Evolutionary conservation across 352 stramenopile species (phyloP).

Genomic region (Aphanomyces stellatus): DNA sequence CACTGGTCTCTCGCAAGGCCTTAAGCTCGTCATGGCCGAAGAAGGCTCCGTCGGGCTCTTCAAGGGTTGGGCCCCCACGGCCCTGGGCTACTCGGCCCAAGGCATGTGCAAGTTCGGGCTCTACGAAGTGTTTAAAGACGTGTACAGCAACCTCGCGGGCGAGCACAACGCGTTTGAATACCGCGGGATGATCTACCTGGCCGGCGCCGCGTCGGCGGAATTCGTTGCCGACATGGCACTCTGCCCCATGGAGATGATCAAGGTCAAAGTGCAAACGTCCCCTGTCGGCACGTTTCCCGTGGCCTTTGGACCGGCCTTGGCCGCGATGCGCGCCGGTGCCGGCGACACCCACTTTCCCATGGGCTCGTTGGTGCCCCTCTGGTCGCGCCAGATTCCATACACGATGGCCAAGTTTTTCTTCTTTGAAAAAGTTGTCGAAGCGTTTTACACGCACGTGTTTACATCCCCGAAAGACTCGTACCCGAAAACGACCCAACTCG

Average conservation of each 20-base stretch:
- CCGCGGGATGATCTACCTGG: constrained; percentile 33
- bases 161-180: constrained; percentile 39
- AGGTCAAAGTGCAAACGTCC: constrained; percentile 39
- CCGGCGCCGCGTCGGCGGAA: constrained; percentile 44
- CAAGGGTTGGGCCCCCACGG: constrained; percentile 85
- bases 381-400: constrained; percentile 64
- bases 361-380: constrained; percentile 30
- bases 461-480: constrained; percentile 38
- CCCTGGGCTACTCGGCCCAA: constrained; percentile 29
- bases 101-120: constrained; percentile 41
- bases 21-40: constrained; percentile 70
- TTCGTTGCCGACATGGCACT: constrained; percentile 55
- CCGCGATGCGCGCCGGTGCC: constrained; percentile 28
- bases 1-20: constrained; percentile 24
- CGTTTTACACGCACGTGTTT: constrained; percentile 49
- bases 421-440: constrained; percentile 58
- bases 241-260: constrained; percentile 50
- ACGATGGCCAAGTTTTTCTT: constrained; percentile 91
- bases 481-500: constrained; percentile 52
- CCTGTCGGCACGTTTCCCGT: constrained; percentile 30
- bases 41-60: constrained; percentile 72
- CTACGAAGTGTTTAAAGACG: constrained; percentile 60
- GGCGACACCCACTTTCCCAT: constrained; percentile 34
- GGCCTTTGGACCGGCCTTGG: constrained; percentile 30
- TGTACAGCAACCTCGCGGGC: constrained; percentile 38